Base-by-base conservation (phyloP, 441 rosid species). In the Gossypium gossypioides region DNA sequence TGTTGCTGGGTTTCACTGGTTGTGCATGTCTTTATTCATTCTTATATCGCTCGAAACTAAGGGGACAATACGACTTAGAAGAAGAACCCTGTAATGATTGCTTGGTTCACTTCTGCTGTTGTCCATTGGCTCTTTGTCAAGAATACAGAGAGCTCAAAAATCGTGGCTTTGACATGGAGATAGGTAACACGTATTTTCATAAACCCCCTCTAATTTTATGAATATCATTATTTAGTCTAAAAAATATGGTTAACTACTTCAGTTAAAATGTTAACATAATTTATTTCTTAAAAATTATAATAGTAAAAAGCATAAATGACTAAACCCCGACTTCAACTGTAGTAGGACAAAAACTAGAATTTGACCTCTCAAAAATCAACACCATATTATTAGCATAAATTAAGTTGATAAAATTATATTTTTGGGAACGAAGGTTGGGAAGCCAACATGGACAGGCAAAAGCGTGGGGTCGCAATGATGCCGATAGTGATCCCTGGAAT, bases 121-220 rank as follows among this genome's bases (percentile, higher is more conserved):
- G 58, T 54, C 58, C 10, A 18, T 54, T 54, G 8, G 58, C 58
- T 54, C 58, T 54, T 2, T 54, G 58, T 18, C 58, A 54, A 54
- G 58, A 54, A 54, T 54, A 54, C 13, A 54, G 13, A 19, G 25
- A 54, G 25, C 25, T 54, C 13, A 54, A 54, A 18, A 18, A 54
- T 7, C 58, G 58, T 54, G 58, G 58, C 58, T 54, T 54, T 54
- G 58, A 54, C 58, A 54, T 54, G 58, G 58, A 54, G 58, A 54
- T 54, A 51, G 56, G 56, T 51, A 51, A 51, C 16, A 2, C 10
- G 0, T 51, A 51, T 16, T 51, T 48, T 0, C 37, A 4, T 32
- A 32, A 29, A 32, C 37, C 37, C 7, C 37, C 1, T 32, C 7
- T 32, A 32, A 32, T 32, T 32, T 32, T 32, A 32, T 32, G 37